These are phyloP conservation scores for Uromyces viciae-fabae DNA, from an alignment of 1,284 basidiomycete genomes.

Conservation along the genomic window DNA sequence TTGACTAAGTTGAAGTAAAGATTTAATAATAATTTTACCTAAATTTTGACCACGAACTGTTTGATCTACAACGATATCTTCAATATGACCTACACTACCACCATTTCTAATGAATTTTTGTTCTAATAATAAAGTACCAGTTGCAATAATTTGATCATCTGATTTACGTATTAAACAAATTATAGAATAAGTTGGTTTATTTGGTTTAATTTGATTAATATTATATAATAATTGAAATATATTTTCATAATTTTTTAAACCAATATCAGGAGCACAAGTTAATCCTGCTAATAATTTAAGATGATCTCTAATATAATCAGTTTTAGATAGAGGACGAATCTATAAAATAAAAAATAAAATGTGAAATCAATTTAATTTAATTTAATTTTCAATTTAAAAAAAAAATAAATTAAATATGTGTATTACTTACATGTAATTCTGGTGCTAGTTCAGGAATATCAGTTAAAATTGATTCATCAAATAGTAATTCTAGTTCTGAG, in stretches of 20 bases:
- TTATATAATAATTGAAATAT: slow-evolving; percentile 21
- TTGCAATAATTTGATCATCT: slow-evolving; percentile 52
- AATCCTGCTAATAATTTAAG: slow-evolving; percentile 23
- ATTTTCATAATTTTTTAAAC: slow-evolving; percentile 11
- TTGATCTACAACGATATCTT: slow-evolving; percentile 54
- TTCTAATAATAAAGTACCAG: slow-evolving; percentile 54
- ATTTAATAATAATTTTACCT: slow-evolving; percentile 52
- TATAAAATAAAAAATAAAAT: background rate
- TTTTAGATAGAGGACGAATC: slow-evolving; percentile 38
- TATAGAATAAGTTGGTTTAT: slow-evolving; percentile 27
- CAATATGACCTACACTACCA: slow-evolving; percentile 53
- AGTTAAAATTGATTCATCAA: background rate
- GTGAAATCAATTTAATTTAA: background rate
- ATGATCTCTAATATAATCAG: slow-evolving; percentile 32
- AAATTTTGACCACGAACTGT: slow-evolving; percentile 53
- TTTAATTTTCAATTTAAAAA: too few relatives aligned
- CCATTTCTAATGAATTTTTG: slow-evolving; percentile 53
- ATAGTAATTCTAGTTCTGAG: background rate
- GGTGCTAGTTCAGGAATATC: background rate
- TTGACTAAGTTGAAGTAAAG: slow-evolving; percentile 52
- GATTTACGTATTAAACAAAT: slow-evolving; percentile 25
- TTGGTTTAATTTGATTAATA: slow-evolving; percentile 1
- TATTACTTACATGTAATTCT: slow-evolving; percentile 19
- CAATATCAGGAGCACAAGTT: slow-evolving; percentile 29
- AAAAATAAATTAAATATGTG: too few relatives aligned